phyloP scores from a whole-genome alignment of 257 asterid species.

The Cinchona pubescens region DNA sequence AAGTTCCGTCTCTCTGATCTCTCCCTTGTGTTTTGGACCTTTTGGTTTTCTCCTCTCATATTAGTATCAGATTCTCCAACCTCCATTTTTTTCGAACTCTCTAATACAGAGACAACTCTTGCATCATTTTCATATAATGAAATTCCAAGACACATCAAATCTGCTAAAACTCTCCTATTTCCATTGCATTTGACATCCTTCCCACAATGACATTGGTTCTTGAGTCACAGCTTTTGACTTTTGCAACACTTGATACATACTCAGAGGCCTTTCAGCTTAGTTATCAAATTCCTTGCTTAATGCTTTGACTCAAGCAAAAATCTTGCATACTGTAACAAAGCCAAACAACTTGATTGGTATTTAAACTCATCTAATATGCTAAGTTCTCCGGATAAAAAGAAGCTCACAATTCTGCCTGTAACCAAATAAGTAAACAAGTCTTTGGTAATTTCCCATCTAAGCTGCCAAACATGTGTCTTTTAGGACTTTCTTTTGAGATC shows the following conservation, averaged over 20 bases:
- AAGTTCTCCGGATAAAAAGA: neutral
- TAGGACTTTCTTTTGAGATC: neutral
- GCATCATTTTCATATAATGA: too few species aligned
- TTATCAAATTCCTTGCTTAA: neutral
- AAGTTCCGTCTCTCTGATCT: too few species aligned
- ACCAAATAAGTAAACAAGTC: neutral
- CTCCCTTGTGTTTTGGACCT: too few species aligned
- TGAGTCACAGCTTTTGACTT: neutral
- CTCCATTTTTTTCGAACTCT: too few species aligned
- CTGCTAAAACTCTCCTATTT: neutral
- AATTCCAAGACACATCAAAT: too few species aligned
- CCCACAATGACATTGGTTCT: neutral
- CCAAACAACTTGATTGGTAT: too few species aligned
- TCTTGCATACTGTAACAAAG: too few species aligned
- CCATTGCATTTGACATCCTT: neutral
- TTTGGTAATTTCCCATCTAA: neutral
- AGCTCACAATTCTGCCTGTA: neutral
- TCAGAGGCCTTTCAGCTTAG: neutral
- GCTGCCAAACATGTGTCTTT: neutral
- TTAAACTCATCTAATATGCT: too few species aligned
- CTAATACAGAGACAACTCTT: too few species aligned
- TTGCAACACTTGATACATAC: neutral
- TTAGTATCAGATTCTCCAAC: too few species aligned
- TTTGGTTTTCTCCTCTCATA: too few species aligned
- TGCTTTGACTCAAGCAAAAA: neutral